These are phyloP conservation scores for Adansonia madagascariensis DNA, from an alignment of 441 rosid species.

Conservation along the genomic window DNA sequence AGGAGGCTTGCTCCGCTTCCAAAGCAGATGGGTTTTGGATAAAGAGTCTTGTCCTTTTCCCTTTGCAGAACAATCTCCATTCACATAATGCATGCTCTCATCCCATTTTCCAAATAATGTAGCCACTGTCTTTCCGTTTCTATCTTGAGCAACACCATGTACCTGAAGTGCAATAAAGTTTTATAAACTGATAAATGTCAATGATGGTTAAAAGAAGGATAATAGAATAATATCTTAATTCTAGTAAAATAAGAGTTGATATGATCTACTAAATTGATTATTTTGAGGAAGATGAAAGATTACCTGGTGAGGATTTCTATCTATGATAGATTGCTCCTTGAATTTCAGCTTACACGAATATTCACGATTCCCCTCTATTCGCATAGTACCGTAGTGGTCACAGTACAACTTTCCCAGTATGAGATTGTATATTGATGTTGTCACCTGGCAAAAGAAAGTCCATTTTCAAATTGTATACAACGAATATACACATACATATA, in stretches of 20 bases:
- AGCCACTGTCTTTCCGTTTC: constrained; percentile 63
- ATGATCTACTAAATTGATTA: background rate
- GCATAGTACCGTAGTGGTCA: constrained; percentile 92
- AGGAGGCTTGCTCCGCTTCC: constrained; percentile 72
- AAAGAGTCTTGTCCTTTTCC: constrained; percentile 60
- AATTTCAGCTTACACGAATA: constrained; percentile 81
- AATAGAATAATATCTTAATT: background rate
- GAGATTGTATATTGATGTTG: constrained; percentile 87
- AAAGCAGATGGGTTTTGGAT: constrained; percentile 55
- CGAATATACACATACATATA: background rate
- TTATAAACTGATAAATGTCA: constrained; percentile 2
- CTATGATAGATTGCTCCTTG: constrained; percentile 89
- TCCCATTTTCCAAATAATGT: constrained; percentile 92
- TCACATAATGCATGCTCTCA: constrained; percentile 69
- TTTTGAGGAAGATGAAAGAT: constrained; percentile 20
- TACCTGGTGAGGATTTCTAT: constrained; percentile 91
- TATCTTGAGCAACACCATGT: constrained; percentile 79
- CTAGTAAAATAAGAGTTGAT: background rate
- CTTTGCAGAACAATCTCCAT: constrained; percentile 61
- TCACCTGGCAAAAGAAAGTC: constrained; percentile 53
- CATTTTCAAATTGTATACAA: background rate
- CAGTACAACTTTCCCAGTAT: constrained; percentile 86
- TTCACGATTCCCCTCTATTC: constrained; percentile 68
- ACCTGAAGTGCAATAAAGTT: constrained; percentile 47
- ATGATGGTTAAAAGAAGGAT: background rate